Base-by-base conservation (phyloP, 257 asterid species). In the Linaria vulgaris region DNA sequence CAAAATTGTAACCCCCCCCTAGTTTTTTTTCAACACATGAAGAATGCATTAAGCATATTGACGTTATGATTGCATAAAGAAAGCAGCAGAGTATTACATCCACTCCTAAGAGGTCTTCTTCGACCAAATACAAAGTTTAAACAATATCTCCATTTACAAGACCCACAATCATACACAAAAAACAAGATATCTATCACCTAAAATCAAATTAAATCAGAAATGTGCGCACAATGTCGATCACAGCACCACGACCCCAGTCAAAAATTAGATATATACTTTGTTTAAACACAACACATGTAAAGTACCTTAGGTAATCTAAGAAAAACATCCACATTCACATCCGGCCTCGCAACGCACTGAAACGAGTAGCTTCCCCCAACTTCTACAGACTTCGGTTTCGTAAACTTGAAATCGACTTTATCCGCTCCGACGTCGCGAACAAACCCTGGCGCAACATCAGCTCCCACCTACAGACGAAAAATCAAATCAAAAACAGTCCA, bases 231-330 rank as follows among this genome's bases (percentile, higher is more conserved):
- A 34, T 7, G 41, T 34, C 41, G 9, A 34, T 34, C 41, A 13
- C 22, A 7, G 1, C 41, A n/a, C 8, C 59, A 54, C 22, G 59
- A 54, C 12, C 24, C 25, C 38, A 25, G 15, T 45, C 24, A 4
- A 6, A n/a, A 31, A 34, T 22, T 22, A 23, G 8, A 1, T 15
- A 45, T 24, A 41, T 44, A 13, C 49, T 3, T 14, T 13, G 15
- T n/a, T 14, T 4, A 44, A 44, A 44, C 49, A 44, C 5, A 34
- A 8, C 6, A 34, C 41, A 34, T 1, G 41, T 4, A 34, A 67
- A 51, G 22, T 80, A 94, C 99, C 99, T 94, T 94, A 0, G 99
- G 99, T 72, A 94, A 76, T 45, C 81, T 82, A 72, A 94, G 59
- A 50, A 87, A 82, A 70, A 94, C 71, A 64, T 94, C 97, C 2